Percentiles rank a stretch among this genome's conserved stretches.
These are phyloP conservation scores for Serendipita sp. DNA, from an alignment of 1,284 basidiomycete genomes.

Conservation along the genomic window DNA sequence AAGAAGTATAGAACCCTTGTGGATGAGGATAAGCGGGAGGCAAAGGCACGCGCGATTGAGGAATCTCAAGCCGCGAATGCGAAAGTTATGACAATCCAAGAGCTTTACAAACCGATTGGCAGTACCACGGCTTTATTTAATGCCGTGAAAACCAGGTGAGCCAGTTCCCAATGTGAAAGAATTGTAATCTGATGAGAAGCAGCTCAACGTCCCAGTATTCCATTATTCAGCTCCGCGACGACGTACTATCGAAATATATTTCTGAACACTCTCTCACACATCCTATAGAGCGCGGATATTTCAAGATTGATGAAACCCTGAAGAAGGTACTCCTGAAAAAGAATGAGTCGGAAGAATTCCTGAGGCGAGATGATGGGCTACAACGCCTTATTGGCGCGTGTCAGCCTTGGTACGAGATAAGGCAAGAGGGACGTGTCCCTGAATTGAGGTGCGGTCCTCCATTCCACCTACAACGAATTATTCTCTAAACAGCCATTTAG, in stretches of 20 bases:
- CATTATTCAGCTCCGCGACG: constrained; percentile 35
- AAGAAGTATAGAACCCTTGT: constrained; percentile 42
- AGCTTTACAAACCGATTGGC: constrained; percentile 63
- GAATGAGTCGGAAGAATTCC: constrained; percentile 31
- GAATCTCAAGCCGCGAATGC: constrained; percentile 16
- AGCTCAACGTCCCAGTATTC: constrained; percentile 45
- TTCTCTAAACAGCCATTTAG: constrained; percentile 25
- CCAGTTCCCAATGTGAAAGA: constrained; percentile 20
- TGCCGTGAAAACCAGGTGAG: constrained; percentile 37
- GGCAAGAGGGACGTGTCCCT: constrained; percentile 34
- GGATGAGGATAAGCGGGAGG: constrained; percentile 33
- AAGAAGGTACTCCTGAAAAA: constrained; percentile 18
- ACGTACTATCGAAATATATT: constrained; percentile 48
- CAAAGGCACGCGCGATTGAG: constrained; percentile 32
- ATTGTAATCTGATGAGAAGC: not conserved
- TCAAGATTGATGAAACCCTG: constrained; percentile 50
- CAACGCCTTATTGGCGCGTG: constrained; percentile 43
- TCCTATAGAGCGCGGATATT: constrained; percentile 45
- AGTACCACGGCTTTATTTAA: constrained; percentile 45
- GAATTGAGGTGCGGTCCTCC: constrained; percentile 33
- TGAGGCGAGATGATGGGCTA: constrained; percentile 57
- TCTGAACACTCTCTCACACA: constrained; percentile 49
- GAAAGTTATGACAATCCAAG: constrained; percentile 31
- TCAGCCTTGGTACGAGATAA: constrained; percentile 58
- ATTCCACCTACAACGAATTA: not conserved